Evolutionary conservation across 2,329 filamentous ascomycete genomes (phyloP).

Genomic region (Penicillium sp.): DNA sequence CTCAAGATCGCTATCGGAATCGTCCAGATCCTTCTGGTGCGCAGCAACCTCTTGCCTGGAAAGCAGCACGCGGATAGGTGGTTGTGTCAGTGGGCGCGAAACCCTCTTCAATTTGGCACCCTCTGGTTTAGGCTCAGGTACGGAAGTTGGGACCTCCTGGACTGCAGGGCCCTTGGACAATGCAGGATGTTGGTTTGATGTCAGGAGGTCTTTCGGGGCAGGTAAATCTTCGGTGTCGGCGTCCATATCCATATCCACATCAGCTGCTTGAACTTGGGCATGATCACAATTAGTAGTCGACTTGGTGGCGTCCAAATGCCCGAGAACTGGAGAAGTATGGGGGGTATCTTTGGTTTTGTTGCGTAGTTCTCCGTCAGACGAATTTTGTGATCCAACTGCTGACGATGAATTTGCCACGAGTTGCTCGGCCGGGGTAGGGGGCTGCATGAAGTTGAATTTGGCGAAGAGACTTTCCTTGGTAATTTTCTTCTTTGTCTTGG

Average conservation of each 20-base stretch:
- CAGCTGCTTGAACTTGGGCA: neutral
- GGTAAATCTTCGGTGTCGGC: constrained; percentile 40
- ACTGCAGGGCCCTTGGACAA: constrained; percentile 6
- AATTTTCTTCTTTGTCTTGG: constrained; percentile 87
- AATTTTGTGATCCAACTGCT: constrained; percentile 52
- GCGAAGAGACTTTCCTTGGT: constrained; percentile 79
- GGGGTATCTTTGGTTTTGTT: constrained; percentile 58
- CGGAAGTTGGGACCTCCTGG: constrained; percentile 4
- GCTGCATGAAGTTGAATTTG: constrained; percentile 70
- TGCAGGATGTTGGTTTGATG: constrained; percentile 24
- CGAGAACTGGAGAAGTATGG: constrained; percentile 62
- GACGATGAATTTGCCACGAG: constrained; percentile 36
- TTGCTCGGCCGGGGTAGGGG: constrained; percentile 29
- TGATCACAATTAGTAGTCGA: neutral
- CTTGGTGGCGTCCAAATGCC: constrained; percentile 20
- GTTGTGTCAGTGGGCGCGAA: constrained; percentile 23
- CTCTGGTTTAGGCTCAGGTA: constrained; percentile 14
- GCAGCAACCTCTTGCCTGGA: constrained; percentile 39
- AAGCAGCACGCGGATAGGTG: constrained; percentile 41
- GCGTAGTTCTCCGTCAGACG: constrained; percentile 42
- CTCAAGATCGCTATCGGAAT: constrained; percentile 60
- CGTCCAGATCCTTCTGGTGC: constrained; percentile 38
- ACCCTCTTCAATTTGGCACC: constrained; percentile 30
- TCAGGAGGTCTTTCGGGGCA: constrained; percentile 36
- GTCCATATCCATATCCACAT: constrained; percentile 17